A percentile compares a stretch with the other conserved stretches of the same genome.
Conservation (phyloP, 2,329 filamentous ascomycete genomes). For the Penicillium psychrosexuale region DNA sequence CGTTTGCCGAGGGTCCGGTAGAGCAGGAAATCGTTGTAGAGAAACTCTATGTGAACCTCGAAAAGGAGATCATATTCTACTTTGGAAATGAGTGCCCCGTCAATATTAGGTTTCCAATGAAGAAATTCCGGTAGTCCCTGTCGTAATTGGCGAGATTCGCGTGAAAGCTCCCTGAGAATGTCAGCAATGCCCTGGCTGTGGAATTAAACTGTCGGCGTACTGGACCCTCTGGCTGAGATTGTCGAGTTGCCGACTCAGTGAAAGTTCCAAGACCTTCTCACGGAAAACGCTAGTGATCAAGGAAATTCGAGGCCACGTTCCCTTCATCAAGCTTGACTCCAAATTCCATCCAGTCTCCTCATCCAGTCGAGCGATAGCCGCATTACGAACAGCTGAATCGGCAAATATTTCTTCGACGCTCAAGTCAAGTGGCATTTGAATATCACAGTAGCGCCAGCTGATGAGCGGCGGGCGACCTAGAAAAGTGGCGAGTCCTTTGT, state of each 20-base stretch:
- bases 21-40: slow-evolving; percentile 27
- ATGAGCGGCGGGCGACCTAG: slow-evolving; percentile 31
- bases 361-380: slow-evolving; percentile 10
- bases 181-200: not conserved
- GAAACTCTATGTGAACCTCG: slow-evolving; percentile 20
- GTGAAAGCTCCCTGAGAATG: slow-evolving; percentile 12
- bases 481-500: slow-evolving; percentile 32
- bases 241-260: slow-evolving; percentile 17
- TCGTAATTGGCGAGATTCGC: slow-evolving; percentile 14
- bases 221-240: slow-evolving; percentile 16
- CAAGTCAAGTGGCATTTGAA: slow-evolving; percentile 27
- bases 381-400: slow-evolving; percentile 1
- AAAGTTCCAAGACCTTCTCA: slow-evolving; percentile 24
- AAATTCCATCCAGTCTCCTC: slow-evolving; percentile 11
- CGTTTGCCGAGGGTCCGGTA: slow-evolving; percentile 21
- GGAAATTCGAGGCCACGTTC: slow-evolving; percentile 4
- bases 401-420: slow-evolving; percentile 26
- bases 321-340: slow-evolving; percentile 9
- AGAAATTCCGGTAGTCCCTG: slow-evolving; percentile 19
- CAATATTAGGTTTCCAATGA: slow-evolving; percentile 16
- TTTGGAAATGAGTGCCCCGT: not conserved
- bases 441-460: slow-evolving; percentile 29
- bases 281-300: slow-evolving; percentile 15
- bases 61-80: slow-evolving; percentile 12
- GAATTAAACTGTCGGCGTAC: slow-evolving; percentile 6